These are phyloP conservation scores for Heterobasidion irregulare DNA, from an alignment of 1,284 basidiomycete genomes.

Conservation along the genomic window DNA sequence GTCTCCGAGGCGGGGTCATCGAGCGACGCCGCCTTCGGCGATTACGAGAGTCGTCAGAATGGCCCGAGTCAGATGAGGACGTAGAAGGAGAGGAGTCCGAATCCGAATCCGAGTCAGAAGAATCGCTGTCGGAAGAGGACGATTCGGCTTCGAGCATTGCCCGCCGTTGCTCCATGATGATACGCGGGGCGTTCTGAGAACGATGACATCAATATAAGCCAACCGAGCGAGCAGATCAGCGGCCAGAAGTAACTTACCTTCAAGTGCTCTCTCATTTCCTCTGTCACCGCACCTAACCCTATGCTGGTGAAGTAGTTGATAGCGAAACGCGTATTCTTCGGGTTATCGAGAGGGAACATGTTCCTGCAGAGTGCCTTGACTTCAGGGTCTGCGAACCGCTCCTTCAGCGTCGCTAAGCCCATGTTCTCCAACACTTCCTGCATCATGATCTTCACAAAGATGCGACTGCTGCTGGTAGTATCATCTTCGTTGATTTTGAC, in stretches of 20 bases:
- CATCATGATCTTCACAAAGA: constrained; percentile 97
- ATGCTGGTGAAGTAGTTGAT: constrained; percentile 99
- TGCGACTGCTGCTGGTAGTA: constrained; percentile 92
- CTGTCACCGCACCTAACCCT: constrained; percentile 84
- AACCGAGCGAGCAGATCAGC: constrained; percentile 4
- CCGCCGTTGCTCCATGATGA: constrained; percentile 90
- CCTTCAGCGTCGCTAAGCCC: constrained; percentile 77
- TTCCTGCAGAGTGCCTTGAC: constrained; percentile 67
- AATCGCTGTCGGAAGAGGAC: constrained; percentile 48
- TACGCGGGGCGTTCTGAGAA: constrained; percentile 75
- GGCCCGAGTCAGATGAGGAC: constrained; percentile 29
- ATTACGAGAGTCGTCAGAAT: constrained; percentile 16
- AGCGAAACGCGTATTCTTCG: constrained; percentile 93
- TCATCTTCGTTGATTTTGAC: constrained; percentile 97
- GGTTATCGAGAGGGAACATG: constrained; percentile 95
- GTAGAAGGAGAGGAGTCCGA: constrained; percentile 23
- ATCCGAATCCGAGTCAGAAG: constrained; percentile 28
- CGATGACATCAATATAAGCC: not conserved
- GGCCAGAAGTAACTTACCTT: constrained; percentile 46
- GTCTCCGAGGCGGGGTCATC: constrained; percentile 7
- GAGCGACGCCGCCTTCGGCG: constrained; percentile 4
- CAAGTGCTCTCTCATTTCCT: constrained; percentile 94
- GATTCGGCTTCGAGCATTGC: constrained; percentile 72
- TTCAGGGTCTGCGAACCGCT: constrained; percentile 84
- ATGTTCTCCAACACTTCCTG: constrained; percentile 91